These are phyloP conservation scores for Ceriops decandra DNA, from an alignment of 345 rosid genomes.

Conservation along the genomic window DNA sequence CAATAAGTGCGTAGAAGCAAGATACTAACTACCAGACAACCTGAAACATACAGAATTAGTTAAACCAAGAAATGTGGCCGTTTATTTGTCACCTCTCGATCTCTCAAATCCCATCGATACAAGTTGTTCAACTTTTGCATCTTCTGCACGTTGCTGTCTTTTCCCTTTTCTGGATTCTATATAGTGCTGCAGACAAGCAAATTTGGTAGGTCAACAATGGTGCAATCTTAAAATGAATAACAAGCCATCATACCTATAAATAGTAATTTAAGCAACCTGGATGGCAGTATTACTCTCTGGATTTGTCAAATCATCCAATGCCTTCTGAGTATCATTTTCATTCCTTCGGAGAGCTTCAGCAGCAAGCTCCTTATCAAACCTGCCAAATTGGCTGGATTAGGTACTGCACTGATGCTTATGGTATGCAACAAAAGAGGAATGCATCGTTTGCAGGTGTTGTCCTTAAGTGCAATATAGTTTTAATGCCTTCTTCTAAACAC, in stretches of 20 bases:
- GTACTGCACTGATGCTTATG: background rate
- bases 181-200: slow-evolving; percentile 40
- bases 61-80: background rate
- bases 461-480: no score
- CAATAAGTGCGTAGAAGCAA: slow-evolving; percentile 16
- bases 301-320: slow-evolving; percentile 84
- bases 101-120: slow-evolving; percentile 92
- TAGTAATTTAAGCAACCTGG: slow-evolving; percentile 42
- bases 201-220: background rate
- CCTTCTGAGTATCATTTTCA: slow-evolving; percentile 74
- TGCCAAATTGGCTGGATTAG: slow-evolving; percentile 30
- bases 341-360: slow-evolving; percentile 88
- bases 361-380: slow-evolving; percentile 79
- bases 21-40: background rate
- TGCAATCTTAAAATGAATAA: background rate
- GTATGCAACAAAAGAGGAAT: background rate
- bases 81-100: slow-evolving; percentile 46
- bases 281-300: slow-evolving; percentile 58
- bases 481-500: no score
- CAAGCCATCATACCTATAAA: background rate
- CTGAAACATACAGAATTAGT: background rate
- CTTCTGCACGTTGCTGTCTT: slow-evolving; percentile 36
- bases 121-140: slow-evolving; percentile 47
- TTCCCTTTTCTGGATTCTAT: slow-evolving; percentile 73
- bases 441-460: background rate